These are phyloP conservation scores for Penicillium sp. DNA, from an alignment of 2,329 filamentous ascomycete species.

Conservation along the genomic window DNA sequence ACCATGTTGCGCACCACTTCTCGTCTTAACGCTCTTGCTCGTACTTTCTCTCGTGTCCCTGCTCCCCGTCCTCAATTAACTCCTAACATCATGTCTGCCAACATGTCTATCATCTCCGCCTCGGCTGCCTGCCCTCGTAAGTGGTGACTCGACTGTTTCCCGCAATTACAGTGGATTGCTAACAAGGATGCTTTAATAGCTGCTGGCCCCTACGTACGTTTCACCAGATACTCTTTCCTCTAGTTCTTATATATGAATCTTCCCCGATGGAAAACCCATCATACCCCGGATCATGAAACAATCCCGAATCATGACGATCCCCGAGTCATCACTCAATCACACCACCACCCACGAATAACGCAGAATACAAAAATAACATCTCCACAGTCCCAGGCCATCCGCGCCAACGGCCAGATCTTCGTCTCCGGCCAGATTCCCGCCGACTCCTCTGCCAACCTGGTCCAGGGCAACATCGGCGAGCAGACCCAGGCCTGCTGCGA, in stretches of 20 bases:
- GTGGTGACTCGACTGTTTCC: conserved; percentile 15
- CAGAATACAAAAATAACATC: background rate
- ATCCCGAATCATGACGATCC: background rate
- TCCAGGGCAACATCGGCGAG: conserved; percentile 62
- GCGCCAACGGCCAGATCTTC: conserved; percentile 64
- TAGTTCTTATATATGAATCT: background rate
- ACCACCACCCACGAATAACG: background rate
- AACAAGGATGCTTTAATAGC: conserved; percentile 23
- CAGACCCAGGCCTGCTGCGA: conserved; percentile 67
- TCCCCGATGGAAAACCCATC: background rate
- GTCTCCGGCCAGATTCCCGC: conserved; percentile 74
- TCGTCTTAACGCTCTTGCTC: conserved; percentile 22
- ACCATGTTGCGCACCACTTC: conserved; percentile 25
- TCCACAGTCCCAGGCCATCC: conserved; percentile 56
- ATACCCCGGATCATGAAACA: background rate
- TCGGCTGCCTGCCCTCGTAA: conserved; percentile 46
- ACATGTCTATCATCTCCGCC: conserved; percentile 38
- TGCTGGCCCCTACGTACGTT: conserved; percentile 44
- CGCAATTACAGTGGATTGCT: conserved; percentile 4
- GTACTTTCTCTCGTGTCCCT: conserved; percentile 7
- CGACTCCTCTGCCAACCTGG: conserved; percentile 56
- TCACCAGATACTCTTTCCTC: background rate
- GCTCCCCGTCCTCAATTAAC: conserved; percentile 10
- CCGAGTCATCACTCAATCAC: background rate
- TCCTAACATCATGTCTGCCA: conserved; percentile 32